Conservation (phyloP, 306 rosid species). For the Adenanthera pavonina region DNA sequence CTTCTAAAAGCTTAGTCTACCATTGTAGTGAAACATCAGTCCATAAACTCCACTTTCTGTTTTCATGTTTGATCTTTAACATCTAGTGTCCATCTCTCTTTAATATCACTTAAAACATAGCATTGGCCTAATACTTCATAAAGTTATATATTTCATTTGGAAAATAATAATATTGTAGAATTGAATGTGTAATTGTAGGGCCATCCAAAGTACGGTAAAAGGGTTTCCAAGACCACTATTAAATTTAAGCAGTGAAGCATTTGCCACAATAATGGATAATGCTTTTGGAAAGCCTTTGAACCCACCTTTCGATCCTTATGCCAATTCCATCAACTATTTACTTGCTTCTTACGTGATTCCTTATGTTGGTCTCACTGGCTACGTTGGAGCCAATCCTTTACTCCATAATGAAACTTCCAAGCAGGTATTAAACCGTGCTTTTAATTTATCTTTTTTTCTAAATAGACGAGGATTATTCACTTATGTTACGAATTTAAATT, state of each 20-base stretch:
- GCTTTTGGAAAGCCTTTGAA: background rate
- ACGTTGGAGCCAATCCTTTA: background rate
- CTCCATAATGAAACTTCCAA: background rate
- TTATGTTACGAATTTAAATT: no score
- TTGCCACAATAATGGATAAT: background rate
- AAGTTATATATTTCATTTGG: no score
- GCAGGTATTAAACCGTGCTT: background rate
- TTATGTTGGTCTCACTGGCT: slow-evolving; percentile 1
- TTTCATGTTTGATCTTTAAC: no score
- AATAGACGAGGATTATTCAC: no score
- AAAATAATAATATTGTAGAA: no score
- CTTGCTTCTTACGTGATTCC: background rate
- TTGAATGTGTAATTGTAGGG: background rate
- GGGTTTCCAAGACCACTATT: background rate
- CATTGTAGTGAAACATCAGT: no score
- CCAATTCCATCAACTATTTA: background rate
- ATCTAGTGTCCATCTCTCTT: no score
- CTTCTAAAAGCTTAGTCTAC: no score
- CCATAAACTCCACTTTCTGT: no score
- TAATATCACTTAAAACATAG: no score
- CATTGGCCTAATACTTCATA: no score
- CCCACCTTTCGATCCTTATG: background rate
- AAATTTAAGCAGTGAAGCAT: background rate
- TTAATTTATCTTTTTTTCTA: no score
- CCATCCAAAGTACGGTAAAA: background rate